Conservation (phyloP, 208 protist genomes). For the Leishmania aethiopica region DNA sequence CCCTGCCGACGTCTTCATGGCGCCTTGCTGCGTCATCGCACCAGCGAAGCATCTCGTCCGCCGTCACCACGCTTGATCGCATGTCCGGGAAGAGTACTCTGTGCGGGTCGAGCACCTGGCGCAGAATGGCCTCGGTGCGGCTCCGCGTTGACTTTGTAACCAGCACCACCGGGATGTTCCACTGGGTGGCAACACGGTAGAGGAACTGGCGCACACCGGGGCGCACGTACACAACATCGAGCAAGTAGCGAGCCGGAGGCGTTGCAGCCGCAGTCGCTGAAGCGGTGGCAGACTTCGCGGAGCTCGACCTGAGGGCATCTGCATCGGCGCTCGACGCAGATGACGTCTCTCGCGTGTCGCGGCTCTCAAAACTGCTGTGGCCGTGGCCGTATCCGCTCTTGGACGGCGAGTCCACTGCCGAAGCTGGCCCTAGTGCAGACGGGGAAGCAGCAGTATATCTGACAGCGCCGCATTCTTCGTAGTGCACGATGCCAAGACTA, state of each 20-base stretch:
- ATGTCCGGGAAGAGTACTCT: conserved; percentile 47
- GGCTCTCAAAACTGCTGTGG: no score
- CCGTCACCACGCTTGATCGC: conserved; percentile 22
- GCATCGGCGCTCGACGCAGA: background rate
- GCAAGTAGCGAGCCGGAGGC: conserved; percentile 7
- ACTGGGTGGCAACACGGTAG: conserved; percentile 51
- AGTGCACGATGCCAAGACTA: conserved; percentile 30
- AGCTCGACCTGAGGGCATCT: background rate
- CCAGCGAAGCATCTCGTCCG: conserved; percentile 33
- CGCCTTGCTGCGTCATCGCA: background rate
- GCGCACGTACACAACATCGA: conserved; percentile 72
- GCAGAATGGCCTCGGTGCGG: conserved; percentile 70
- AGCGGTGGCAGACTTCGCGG: background rate
- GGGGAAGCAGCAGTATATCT: conserved; percentile 24
- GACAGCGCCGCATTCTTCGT: conserved; percentile 45
- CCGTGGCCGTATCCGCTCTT: background rate
- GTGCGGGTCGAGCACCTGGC: conserved; percentile 63
- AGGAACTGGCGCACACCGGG: conserved; percentile 61
- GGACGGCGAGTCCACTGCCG: background rate
- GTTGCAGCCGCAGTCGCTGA: background rate
- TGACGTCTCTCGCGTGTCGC: background rate
- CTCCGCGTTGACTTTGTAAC: conserved; percentile 70
- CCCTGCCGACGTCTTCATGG: background rate
- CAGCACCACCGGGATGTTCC: conserved; percentile 75
- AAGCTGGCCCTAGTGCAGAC: background rate